A percentile compares a stretch with the other conserved stretches of the same genome.
Evolutionary conservation across 345 rosid species (phyloP).

Genomic region (Melaleuca alternifolia): DNA sequence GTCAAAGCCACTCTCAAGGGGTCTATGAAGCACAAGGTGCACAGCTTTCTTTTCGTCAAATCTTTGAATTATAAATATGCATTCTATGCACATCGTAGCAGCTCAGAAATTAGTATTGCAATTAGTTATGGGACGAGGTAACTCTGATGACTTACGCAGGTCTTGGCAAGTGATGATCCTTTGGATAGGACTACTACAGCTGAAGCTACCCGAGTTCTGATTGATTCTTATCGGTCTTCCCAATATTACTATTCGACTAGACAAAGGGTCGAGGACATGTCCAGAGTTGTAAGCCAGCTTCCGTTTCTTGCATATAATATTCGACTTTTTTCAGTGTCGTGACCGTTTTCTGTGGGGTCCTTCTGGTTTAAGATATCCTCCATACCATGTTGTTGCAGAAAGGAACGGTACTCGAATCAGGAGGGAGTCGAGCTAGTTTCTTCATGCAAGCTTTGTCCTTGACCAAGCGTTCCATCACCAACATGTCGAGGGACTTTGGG

Average conservation of each 20-base stretch:
- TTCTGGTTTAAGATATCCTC: background rate
- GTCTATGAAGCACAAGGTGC: slow-evolving; percentile 81
- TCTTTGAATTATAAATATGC: background rate
- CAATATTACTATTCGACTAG: slow-evolving; percentile 46
- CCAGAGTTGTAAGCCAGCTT: slow-evolving; percentile 62
- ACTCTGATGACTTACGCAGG: slow-evolving; percentile 18
- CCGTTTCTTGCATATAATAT: background rate
- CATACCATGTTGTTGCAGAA: slow-evolving; percentile 30
- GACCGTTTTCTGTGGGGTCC: background rate
- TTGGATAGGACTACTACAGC: slow-evolving; percentile 79
- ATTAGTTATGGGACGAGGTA: background rate
- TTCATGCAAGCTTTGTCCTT: slow-evolving; percentile 66
- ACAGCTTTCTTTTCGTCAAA: background rate
- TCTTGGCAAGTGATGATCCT: slow-evolving; percentile 64
- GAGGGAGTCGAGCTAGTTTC: slow-evolving; percentile 97
- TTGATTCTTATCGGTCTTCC: slow-evolving; percentile 61
- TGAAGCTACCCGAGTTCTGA: slow-evolving; percentile 59
- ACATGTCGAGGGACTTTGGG: slow-evolving; percentile 97
- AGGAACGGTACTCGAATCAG: slow-evolving; percentile 82
- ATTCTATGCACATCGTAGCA: background rate
- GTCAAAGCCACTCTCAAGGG: slow-evolving; percentile 91
- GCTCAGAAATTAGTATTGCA: background rate
- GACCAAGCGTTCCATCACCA: slow-evolving; percentile 79
- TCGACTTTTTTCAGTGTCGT: background rate
- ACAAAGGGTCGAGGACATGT: slow-evolving; percentile 71